Evolutionary conservation across 164 flowering plant genomes (phyloP).

Genomic region (Kalanchoe fedtschenkoi): DNA sequence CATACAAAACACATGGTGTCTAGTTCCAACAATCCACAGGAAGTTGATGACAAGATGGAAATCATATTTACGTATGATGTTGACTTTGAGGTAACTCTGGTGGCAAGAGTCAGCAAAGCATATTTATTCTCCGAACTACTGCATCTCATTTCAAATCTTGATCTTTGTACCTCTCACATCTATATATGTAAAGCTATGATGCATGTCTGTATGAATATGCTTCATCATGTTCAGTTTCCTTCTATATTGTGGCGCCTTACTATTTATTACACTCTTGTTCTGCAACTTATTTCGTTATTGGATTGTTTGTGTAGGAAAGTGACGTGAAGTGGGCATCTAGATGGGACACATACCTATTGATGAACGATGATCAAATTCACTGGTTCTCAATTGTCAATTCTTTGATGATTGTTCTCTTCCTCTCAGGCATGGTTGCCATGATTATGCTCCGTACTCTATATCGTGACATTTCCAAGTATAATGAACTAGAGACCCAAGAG

Average conservation of each 20-base stretch:
- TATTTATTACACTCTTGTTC: not conserved
- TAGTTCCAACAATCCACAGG: not conserved
- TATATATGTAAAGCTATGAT: no score
- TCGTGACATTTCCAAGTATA: not conserved
- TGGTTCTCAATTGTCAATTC: not conserved
- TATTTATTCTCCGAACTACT: no score
- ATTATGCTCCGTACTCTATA: not conserved
- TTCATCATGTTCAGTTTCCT: no score
- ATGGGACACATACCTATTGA: not conserved
- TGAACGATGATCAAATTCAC: not conserved
- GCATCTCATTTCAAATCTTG: no score
- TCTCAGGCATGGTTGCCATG: no score
- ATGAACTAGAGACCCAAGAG: not conserved
- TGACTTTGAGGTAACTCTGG: not conserved
- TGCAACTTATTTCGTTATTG: not conserved
- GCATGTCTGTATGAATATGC: no score
- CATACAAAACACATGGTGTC: not conserved
- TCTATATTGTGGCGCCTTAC: no score
- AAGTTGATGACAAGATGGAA: not conserved
- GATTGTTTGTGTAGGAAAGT: not conserved
- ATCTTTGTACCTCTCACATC: no score
- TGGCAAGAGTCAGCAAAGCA: no score
- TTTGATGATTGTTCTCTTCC: not conserved
- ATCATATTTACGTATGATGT: not conserved
- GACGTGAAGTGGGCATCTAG: not conserved